Base-by-base conservation (phyloP, 108 stramenopile genomes). In the Cyclotella atomus region DNA sequence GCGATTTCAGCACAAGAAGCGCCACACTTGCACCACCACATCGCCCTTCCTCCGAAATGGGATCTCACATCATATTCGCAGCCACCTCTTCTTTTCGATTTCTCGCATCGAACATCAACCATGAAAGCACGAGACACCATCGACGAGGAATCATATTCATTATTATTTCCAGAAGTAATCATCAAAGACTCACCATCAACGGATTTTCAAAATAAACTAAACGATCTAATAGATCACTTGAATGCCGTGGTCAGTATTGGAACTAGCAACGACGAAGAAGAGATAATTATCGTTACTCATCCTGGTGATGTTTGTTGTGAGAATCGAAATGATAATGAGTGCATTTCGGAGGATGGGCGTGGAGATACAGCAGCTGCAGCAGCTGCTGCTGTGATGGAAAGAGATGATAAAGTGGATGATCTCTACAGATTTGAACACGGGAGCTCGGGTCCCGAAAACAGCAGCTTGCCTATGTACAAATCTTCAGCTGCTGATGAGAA, bases 181-280 rank as follows among this genome's bases (percentile, higher is more conserved):
- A n/a, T n/a, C n/a, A 12, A 12, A 41, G 38, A 6, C 6, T 12
- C 38, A 6, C 38, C 6, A 12, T 41, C 47, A n/a, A 10, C 47
- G 4, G n/a, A 49, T n/a, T 9, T 49, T 4, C 47, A 12, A 10
- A 4, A 12, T 4, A 49, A 49, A 19, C 4, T 49, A 19, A 4
- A 49, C n/a, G 47, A 19, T 49, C n/a, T 12, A 12, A 49, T 49
- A 4, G n/a, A 49, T 49, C 47, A 57, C 4, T 14, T 15, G n/a
- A 19, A 52, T 32, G 30, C 30, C 12, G 28, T 57, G 14, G 56
- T 57, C 4, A 57, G 56, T 32, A 57, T 57, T 32, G 56, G 56
- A 12, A 19, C 56, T 15, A 57, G 56, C 29, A 29, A 30, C 16
- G 56, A 57, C 12, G 56, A 57, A 32, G 29, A 57, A 29, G 56